Evolutionary conservation across 108 stramenopile species (phyloP).

Genomic region (Skeletonema menzelii): DNA sequence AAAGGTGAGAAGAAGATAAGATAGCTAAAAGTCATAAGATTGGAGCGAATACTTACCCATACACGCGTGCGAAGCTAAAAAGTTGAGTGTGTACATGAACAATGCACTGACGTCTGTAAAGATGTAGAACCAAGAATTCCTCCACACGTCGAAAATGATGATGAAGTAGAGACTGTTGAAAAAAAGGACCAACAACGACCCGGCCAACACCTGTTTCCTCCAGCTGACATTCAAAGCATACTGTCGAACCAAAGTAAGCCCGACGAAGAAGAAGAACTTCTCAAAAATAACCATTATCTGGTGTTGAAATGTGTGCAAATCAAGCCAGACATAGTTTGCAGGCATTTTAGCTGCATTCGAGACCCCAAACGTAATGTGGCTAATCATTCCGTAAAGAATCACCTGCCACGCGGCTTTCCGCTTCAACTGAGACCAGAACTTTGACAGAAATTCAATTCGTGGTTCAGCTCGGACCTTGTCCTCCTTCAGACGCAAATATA

Average conservation of each 20-base stretch:
- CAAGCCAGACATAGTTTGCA: constrained; percentile 50
- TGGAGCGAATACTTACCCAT: constrained; percentile 10
- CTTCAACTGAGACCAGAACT: constrained; percentile 40
- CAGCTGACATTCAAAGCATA: constrained; percentile 42
- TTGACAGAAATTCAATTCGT: constrained; percentile 16
- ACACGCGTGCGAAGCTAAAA: constrained; percentile 36
- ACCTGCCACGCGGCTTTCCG: constrained; percentile 46
- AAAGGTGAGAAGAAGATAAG: neutral
- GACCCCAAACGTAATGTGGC: constrained; percentile 47
- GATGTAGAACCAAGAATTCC: constrained; percentile 45
- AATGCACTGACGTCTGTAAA: constrained; percentile 47
- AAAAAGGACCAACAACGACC: constrained; percentile 25
- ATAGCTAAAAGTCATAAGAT: neutral
- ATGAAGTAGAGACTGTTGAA: constrained; percentile 44
- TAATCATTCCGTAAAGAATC: constrained; percentile 51
- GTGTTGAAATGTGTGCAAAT: constrained; percentile 48
- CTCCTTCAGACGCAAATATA: constrained; percentile 46
- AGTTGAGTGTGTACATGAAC: constrained; percentile 52
- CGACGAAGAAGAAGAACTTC: constrained; percentile 46
- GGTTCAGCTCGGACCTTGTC: constrained; percentile 33
- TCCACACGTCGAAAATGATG: constrained; percentile 40
- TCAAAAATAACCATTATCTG: constrained; percentile 48
- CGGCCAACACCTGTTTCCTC: constrained; percentile 38
- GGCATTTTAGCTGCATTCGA: constrained; percentile 46
- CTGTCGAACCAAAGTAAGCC: constrained; percentile 34